Percentiles rank a stretch among this genome's conserved stretches.
Evolutionary conservation across 202 grass and related monocot genomes (phyloP).

Genomic region (Zizania palustris): DNA sequence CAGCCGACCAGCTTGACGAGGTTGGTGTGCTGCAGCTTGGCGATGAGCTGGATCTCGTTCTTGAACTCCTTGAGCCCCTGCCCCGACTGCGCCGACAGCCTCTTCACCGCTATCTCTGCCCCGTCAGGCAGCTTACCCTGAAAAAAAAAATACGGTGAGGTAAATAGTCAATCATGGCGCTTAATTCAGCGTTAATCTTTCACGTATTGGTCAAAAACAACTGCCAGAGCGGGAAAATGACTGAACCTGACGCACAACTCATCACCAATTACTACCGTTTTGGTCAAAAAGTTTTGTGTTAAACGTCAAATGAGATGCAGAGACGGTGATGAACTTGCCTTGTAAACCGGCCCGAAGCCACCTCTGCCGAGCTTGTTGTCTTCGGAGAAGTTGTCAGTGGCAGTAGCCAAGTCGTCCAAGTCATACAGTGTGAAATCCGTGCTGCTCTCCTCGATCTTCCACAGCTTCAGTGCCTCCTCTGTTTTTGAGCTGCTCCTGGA

Average conservation of each 20-base stretch:
- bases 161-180: background rate
- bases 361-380: constrained; percentile 64
- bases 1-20: constrained; percentile 59
- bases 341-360: constrained; percentile 72
- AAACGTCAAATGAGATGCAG: background rate
- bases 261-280: background rate
- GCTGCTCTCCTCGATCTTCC: constrained; percentile 59
- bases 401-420: constrained; percentile 44
- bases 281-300: background rate
- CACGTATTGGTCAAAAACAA: background rate
- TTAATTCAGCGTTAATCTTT: background rate
- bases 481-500: constrained; percentile 41
- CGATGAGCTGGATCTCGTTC: constrained; percentile 77
- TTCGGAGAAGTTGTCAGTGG: constrained; percentile 52
- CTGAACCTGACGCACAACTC: too few species aligned
- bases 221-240: background rate
- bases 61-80: constrained; percentile 71
- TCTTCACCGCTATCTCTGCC: constrained; percentile 67
- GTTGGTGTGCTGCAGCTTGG: constrained; percentile 87
- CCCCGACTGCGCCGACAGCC: constrained; percentile 58
- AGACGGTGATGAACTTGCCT: constrained; percentile 30
- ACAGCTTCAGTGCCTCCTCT: constrained; percentile 56
- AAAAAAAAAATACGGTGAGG: background rate
- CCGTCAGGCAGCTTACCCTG: constrained; percentile 55
- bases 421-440: constrained; percentile 57